Percentiles rank a stretch among this genome's conserved stretches.
phyloP scores from a whole-genome alignment of 2,329 filamentous ascomycete species.

The Cordyceps militaris region DNA sequence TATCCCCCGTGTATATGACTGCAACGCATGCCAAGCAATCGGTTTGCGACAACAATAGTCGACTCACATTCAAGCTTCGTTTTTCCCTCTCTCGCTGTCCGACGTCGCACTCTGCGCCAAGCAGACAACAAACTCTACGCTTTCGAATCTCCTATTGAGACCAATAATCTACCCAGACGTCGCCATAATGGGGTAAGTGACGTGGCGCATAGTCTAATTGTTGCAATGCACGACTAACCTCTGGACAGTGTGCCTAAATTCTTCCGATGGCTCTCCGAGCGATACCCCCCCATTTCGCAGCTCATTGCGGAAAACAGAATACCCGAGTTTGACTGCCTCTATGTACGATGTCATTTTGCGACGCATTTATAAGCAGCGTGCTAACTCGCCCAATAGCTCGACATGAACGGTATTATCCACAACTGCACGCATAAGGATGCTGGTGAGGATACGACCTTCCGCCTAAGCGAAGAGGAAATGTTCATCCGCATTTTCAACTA shows the following conservation, averaged over 20 bases:
- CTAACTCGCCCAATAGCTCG: constrained; percentile 46
- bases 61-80: background rate
- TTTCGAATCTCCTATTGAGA: background rate
- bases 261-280: constrained; percentile 98
- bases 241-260: constrained; percentile 67
- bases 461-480: constrained; percentile 97
- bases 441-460: constrained; percentile 76
- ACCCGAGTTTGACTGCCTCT: constrained; percentile 96
- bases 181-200: constrained; percentile 10
- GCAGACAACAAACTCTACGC: background rate
- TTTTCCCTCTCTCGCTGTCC: background rate
- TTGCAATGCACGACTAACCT: background rate
- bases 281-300: constrained; percentile 97
- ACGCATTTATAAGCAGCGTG: constrained; percentile 24
- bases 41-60: background rate
- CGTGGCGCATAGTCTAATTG: background rate
- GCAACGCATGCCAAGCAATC: background rate
- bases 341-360: constrained; percentile 44
- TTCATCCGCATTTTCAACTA: constrained; percentile 99
- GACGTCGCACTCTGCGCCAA: background rate
- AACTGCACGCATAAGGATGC: constrained; percentile 98
- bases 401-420: constrained; percentile 99
- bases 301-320: constrained; percentile 98
- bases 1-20: background rate
- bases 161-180: background rate